These are phyloP conservation scores for Didymella pomorum DNA, from an alignment of 2,329 filamentous ascomycete genomes.

Conservation along the genomic window DNA sequence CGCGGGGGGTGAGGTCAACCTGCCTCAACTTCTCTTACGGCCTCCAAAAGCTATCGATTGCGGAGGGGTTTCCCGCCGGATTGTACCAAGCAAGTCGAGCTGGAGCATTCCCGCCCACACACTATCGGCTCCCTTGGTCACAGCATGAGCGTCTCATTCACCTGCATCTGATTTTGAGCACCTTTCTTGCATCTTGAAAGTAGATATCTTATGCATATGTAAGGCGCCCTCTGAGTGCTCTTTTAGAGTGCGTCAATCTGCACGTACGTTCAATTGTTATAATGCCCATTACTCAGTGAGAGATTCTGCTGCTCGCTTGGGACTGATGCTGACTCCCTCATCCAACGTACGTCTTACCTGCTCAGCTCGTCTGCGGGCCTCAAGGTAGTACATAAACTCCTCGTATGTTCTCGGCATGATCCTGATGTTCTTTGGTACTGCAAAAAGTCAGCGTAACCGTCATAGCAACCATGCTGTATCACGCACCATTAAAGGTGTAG, in stretches of 20 bases:
- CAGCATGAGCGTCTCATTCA: not conserved
- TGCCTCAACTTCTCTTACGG: no score
- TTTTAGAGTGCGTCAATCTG: not conserved
- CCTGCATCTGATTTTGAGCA: not conserved
- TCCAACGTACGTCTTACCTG: slow-evolving; percentile 54
- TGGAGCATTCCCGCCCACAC: no score
- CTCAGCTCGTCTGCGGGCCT: slow-evolving; percentile 65
- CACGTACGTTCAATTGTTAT: not conserved
- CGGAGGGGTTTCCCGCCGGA: no score
- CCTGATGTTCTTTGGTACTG: slow-evolving; percentile 69
- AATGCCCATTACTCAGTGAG: slow-evolving; percentile 43
- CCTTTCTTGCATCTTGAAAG: not conserved
- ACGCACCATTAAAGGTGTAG: slow-evolving; percentile 67
- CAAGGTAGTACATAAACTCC: slow-evolving; percentile 72
- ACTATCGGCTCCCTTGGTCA: no score
- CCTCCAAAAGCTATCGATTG: no score
- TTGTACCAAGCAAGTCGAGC: no score
- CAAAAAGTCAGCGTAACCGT: not conserved
- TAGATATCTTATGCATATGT: not conserved
- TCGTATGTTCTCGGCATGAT: slow-evolving; percentile 71
- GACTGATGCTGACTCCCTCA: slow-evolving; percentile 39
- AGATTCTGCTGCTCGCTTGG: slow-evolving; percentile 45
- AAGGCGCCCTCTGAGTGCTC: not conserved
- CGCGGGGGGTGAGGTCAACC: no score
- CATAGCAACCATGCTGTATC: not conserved